These are phyloP conservation scores for Penicillium diatomitis DNA, from an alignment of 495 filamentous ascomycete genomes.

Conservation along the genomic window DNA sequence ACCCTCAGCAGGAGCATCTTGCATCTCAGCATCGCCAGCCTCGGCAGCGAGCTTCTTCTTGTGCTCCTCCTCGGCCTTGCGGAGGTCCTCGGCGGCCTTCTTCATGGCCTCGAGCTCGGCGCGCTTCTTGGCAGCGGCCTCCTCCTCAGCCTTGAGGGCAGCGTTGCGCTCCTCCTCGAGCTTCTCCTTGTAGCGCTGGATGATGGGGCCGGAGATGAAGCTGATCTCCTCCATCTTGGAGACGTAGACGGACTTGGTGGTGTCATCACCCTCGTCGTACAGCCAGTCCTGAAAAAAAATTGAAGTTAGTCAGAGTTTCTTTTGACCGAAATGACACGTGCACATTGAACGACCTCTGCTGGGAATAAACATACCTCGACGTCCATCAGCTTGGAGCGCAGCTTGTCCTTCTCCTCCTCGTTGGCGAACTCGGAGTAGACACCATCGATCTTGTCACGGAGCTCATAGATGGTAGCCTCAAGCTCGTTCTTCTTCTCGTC, in stretches of 20 bases:
- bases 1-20: conserved; percentile 39
- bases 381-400: conserved; percentile 67
- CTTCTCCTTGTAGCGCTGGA: conserved; percentile 93
- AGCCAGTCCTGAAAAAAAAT: conserved; percentile 71
- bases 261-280: conserved; percentile 94
- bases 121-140: conserved; percentile 72
- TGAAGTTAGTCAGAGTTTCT: conserved; percentile 7
- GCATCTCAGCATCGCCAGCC: conserved; percentile 45
- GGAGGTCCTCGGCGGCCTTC: conserved; percentile 42
- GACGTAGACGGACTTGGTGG: conserved; percentile 86
- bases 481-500: conserved; percentile 99
- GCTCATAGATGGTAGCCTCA: conserved; percentile 92
- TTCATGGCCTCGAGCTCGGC: conserved; percentile 59
- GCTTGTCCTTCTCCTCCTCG: conserved; percentile 85
- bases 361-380: conserved; percentile 52
- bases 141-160: conserved; percentile 64
- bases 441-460: conserved; percentile 88
- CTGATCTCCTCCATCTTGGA: conserved; percentile 95
- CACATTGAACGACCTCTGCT: too few species aligned
- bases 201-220: conserved; percentile 79
- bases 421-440: conserved; percentile 79
- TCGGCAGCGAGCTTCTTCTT: conserved; percentile 30
- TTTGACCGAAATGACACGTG: neutral
- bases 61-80: conserved; percentile 40
- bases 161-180: conserved; percentile 80